phyloP scores from a whole-genome alignment of 2,329 filamentous ascomycete genomes.

The Calonectria honghensis region DNA sequence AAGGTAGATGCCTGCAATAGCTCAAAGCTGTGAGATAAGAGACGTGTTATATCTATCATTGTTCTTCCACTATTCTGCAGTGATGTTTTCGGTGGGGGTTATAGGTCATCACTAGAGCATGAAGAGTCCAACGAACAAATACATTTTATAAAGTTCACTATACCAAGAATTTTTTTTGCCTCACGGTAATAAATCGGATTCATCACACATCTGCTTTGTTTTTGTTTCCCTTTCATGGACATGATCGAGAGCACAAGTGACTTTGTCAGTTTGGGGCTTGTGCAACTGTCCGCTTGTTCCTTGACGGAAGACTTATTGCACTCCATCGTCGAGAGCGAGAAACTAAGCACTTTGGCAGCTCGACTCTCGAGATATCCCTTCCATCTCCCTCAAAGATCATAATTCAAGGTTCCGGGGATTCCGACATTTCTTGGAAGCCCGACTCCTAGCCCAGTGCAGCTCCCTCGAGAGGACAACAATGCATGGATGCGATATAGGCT shows the following conservation, averaged over 20 bases:
- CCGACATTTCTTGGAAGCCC: background rate
- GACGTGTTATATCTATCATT: background rate
- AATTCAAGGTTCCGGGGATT: background rate
- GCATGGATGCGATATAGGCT: background rate
- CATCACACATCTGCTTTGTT: background rate
- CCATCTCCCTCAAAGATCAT: background rate
- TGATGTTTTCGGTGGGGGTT: background rate
- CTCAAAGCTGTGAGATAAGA: background rate
- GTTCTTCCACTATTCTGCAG: background rate
- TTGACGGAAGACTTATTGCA: background rate
- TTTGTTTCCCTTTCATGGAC: background rate
- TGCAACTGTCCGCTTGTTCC: background rate
- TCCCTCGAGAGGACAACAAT: background rate
- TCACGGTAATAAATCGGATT: too few relatives aligned
- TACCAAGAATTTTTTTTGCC: background rate
- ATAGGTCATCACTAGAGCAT: background rate
- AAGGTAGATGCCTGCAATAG: constrained; percentile 1
- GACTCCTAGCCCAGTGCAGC: background rate
- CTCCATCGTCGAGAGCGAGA: background rate
- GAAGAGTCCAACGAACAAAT: background rate
- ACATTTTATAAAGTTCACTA: background rate
- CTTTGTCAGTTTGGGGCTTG: background rate
- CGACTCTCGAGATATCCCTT: background rate
- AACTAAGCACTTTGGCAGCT: background rate
- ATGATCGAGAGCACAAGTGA: background rate